Evolutionary conservation across 768 basidiomycete genomes (phyloP), one percentile per base, ranked within the genome.

Genomic region (Lactarius pseudohatsudake): DNA sequence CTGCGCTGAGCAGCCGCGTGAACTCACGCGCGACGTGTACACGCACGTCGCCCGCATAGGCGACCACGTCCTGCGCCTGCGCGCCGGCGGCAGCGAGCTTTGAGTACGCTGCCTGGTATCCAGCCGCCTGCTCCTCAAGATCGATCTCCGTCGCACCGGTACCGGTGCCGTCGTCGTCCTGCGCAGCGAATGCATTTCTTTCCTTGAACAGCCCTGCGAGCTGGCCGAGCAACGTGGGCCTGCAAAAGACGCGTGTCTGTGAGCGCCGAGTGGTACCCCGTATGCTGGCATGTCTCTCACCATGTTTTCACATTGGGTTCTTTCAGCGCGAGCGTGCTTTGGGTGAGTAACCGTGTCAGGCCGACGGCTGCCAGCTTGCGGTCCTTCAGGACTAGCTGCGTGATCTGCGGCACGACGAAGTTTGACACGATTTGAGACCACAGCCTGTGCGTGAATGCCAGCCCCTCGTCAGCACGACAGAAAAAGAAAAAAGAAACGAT

Each of bases 31-130:
- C 81, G 28, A 88, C 74, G 67, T 81, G 88, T 56, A 79, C 79
- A 56, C 81, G 77, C n/a, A 85, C 83, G 70, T 89, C 81, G 22
- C 76, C 77, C 2, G 87, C 81, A 72, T 88, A 85, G 13, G 77
- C 82, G 11, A 88, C 85, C 0, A 87, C 87, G 74, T 94, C 92
- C 0, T 74, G 76, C 50, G 81, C 79, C 0, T 75, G 75, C 1
- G 76, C 77, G 70, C 92, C 90, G 1, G 89, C 88, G 1, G 96
- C 92, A 0, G 94, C 96, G 20, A 98, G 83, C 41, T 90, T 85
- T 60, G 94, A 94, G 79, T 96, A 98, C 4, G 94, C 91, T 0
- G 94, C 92, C 73, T 98, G 97, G 77, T 98, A 98, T 1, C 94
- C 92, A 7, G 90, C 89, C 2, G 84, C 83, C 74, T 92, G 90